These are phyloP conservation scores for Cairneyella variabilis DNA, from an alignment of 495 filamentous ascomycete species.

Conservation along the genomic window DNA sequence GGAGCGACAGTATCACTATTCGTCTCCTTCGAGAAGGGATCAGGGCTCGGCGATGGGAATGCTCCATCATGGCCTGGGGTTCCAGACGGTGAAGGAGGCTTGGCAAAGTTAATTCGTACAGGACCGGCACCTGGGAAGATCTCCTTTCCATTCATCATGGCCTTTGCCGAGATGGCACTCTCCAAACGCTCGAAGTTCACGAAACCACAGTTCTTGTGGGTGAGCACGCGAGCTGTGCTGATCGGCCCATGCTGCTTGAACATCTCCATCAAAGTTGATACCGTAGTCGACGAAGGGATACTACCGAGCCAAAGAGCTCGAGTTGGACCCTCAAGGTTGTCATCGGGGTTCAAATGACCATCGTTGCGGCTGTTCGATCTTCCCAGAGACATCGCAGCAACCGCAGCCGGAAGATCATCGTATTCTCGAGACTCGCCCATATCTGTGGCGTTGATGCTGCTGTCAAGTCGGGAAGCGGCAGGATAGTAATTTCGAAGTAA, in stretches of 20 bases:
- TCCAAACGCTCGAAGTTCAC: conserved; percentile 93
- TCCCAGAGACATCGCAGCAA: conserved; percentile 74
- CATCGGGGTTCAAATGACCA: conserved; percentile 56
- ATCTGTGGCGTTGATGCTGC: conserved; percentile 76
- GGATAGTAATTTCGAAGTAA: conserved; percentile 75
- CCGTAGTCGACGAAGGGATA: conserved; percentile 95
- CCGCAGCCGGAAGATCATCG: conserved; percentile 66
- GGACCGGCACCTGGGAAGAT: conserved; percentile 97
- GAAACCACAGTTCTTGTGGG: conserved; percentile 98
- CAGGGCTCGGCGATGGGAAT: conserved; percentile 92
- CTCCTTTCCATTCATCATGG: conserved; percentile 87
- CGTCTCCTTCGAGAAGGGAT: conserved; percentile 59
- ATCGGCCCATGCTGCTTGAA: conserved; percentile 89
- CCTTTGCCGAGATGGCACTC: conserved; percentile 84
- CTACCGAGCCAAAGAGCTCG: conserved; percentile 95
- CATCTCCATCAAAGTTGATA: conserved; percentile 86
- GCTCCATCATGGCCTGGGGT: conserved; percentile 79
- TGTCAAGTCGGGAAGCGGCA: conserved; percentile 78
- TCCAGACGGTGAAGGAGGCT: conserved; percentile 82
- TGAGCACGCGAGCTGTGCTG: conserved; percentile 86
- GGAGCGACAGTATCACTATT: conserved; percentile 37
- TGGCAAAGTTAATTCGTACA: conserved; percentile 93
- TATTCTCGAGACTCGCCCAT: conserved; percentile 70
- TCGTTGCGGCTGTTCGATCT: conserved; percentile 55
- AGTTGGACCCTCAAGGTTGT: conserved; percentile 86